Evolutionary conservation across 2,329 filamentous ascomycete genomes (phyloP).

Genomic region (Cercospora sp.): DNA sequence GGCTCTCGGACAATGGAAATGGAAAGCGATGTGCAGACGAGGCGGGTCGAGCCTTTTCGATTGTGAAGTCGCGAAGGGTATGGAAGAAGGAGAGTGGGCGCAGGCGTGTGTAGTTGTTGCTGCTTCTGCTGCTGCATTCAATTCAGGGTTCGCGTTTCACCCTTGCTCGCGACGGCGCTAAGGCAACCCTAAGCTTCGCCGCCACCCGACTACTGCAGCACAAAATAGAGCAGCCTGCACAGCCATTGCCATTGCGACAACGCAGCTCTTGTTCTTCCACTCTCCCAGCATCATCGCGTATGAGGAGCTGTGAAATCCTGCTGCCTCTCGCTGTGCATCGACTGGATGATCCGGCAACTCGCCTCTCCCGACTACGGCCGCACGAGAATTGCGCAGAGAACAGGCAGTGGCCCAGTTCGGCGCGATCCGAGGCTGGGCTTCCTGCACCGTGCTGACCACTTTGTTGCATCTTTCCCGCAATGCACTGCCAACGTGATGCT

Average conservation of each 20-base stretch:
- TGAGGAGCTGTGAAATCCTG: neutral
- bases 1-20: neutral
- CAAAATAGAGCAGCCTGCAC: neutral
- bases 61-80: neutral
- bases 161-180: neutral
- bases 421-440: neutral
- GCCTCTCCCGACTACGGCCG: neutral
- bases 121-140: neutral
- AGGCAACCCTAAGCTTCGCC: neutral
- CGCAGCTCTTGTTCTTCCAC: neutral
- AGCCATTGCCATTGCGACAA: neutral
- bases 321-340: neutral
- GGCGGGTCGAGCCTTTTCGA: neutral
- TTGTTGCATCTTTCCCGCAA: neutral
- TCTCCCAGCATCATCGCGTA: neutral
- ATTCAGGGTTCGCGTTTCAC: conserved; percentile 5
- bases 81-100: neutral
- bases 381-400: neutral
- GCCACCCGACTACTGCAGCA: neutral
- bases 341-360: neutral
- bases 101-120: neutral
- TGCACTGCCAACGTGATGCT: neutral
- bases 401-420: neutral
- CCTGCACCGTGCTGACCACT: neutral
- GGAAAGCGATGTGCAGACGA: neutral